Evolutionary conservation across 192 early-diverging fungal species (phyloP).

Genomic region (Coemansia sp.): DNA sequence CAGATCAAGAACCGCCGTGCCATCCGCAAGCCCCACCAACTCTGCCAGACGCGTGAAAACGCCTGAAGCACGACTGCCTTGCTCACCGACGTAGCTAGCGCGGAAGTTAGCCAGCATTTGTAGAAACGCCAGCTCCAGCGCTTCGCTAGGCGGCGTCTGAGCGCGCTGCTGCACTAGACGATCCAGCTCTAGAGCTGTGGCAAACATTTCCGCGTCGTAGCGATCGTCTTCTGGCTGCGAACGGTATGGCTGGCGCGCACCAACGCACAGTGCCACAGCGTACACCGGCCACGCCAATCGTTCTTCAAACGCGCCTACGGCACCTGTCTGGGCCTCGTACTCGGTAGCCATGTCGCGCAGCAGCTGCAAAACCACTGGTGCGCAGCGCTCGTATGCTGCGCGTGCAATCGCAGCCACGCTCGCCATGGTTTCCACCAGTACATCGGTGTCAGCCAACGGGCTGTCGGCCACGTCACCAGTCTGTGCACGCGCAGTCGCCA

Average conservation of each 20-base stretch:
- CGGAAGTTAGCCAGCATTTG: slow-evolving; percentile 77
- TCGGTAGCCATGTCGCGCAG: slow-evolving; percentile 63
- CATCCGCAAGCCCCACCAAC: slow-evolving; percentile 67
- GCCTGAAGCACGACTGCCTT: slow-evolving; percentile 58
- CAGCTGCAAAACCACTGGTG: slow-evolving; percentile 49
- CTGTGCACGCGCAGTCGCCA: slow-evolving; percentile 27
- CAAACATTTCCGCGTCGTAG: slow-evolving; percentile 73
- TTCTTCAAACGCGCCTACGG: slow-evolving; percentile 54
- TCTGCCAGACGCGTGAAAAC: slow-evolving; percentile 67
- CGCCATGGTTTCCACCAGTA: slow-evolving; percentile 64
- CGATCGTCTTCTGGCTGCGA: slow-evolving; percentile 77
- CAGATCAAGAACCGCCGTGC: slow-evolving; percentile 39
- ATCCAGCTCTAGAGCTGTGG: slow-evolving; percentile 68
- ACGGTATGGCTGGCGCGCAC: slow-evolving; percentile 71
- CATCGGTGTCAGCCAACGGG: slow-evolving; percentile 56
- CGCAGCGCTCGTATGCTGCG: slow-evolving; percentile 63
- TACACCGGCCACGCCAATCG: slow-evolving; percentile 83
- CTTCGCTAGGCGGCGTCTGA: slow-evolving; percentile 56
- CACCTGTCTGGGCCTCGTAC: slow-evolving; percentile 58
- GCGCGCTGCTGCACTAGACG: slow-evolving; percentile 65
- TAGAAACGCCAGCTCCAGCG: slow-evolving; percentile 77
- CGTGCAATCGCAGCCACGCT: slow-evolving; percentile 69
- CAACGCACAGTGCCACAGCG: slow-evolving; percentile 66
- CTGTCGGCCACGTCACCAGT: slow-evolving; percentile 32
- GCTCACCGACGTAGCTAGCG: slow-evolving; percentile 79